Evolutionary conservation across 768 basidiomycete genomes (phyloP).

Genomic region (Leccinum subgranulosum): DNA sequence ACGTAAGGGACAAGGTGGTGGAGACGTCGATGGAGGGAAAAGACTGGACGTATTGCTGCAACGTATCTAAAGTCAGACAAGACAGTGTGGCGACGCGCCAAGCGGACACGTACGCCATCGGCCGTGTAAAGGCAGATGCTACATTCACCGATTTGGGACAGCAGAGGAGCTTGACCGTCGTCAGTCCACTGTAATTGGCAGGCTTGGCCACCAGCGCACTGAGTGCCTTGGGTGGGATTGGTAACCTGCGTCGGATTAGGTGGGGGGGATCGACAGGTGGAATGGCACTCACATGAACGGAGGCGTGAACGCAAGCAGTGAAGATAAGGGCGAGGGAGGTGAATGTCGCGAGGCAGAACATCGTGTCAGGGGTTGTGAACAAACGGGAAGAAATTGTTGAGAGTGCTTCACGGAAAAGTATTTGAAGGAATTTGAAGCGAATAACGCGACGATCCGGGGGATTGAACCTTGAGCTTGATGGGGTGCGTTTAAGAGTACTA

Average conservation of each 20-base stretch:
- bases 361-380: conserved; percentile 5
- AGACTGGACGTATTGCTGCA: conserved; percentile 55
- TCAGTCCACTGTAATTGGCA: conserved; percentile 63
- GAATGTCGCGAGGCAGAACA: conserved; percentile 11
- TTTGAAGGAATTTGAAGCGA: conserved; percentile 27
- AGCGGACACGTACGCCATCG: conserved; percentile 38
- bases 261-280: rapidly evolving
- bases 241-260: conserved; percentile 38
- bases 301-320: conserved; percentile 9
- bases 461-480: neutral
- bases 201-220: conserved; percentile 51
- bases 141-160: conserved; percentile 48
- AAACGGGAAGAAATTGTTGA: neutral
- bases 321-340: conserved; percentile 16
- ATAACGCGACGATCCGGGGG: conserved; percentile 9
- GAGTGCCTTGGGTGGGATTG: conserved; percentile 39
- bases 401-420: neutral
- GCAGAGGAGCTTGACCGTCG: conserved; percentile 50
- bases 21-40: conserved; percentile 50
- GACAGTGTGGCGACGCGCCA: neutral
- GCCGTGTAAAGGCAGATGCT: conserved; percentile 59
- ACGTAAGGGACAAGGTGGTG: conserved; percentile 42
- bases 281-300: conserved; percentile 16
- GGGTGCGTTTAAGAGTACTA: neutral
- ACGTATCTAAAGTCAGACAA: neutral